Evolutionary conservation across 2,329 filamentous ascomycete species (phyloP), one percentile per base, ranked within the genome.

Genomic region (Fusarium algeriense): DNA sequence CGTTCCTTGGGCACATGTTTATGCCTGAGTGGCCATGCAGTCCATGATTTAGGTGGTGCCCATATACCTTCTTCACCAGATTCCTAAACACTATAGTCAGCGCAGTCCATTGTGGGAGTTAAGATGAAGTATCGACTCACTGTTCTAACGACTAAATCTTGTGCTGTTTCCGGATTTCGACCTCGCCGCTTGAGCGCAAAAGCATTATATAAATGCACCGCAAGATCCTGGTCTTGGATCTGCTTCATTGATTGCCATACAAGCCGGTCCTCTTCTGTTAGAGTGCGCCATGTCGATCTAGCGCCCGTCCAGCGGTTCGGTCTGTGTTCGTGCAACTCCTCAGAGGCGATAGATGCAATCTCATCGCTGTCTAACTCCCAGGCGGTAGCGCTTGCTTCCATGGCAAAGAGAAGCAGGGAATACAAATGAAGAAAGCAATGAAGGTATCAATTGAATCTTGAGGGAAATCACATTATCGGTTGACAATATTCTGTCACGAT

Each of bases 1-100:
- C 83, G 83, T 17, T 85, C 83, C 19, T 83, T 81, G 3, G 92
- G 93, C 11, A 96, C 89, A 30, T 86, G 81, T 11, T 84, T 81
- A 7, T 87, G 84, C 23, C 85, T 85, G 76, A 97, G 79, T 7
- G 95, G 95, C 95, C 95, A 98, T 1, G 94, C 92, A 20, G 93
- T 93, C 95, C 95, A 98, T 7, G 78, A 71, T 64, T 87, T 88
- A 1, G 88, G 84, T 4, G 87, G 87, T 7, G 79, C 79, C 85
- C 88, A 90, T 46, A 81, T 72, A 5, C 60, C 71, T 10, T 81
- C 69, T 37, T 77, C 70, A 7, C 77, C 76, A 45, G 76, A 71
- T 20, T 75, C 76, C 80, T 81, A 41, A 76, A 35, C 32, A 10
- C 6, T 20, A 5, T 6, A 10, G 17, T 72, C 12, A 72, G 32